Percentiles rank a stretch among this genome's conserved stretches.
phyloP scores from a whole-genome alignment of 1,284 basidiomycete genomes.

The Meira nashicola region DNA sequence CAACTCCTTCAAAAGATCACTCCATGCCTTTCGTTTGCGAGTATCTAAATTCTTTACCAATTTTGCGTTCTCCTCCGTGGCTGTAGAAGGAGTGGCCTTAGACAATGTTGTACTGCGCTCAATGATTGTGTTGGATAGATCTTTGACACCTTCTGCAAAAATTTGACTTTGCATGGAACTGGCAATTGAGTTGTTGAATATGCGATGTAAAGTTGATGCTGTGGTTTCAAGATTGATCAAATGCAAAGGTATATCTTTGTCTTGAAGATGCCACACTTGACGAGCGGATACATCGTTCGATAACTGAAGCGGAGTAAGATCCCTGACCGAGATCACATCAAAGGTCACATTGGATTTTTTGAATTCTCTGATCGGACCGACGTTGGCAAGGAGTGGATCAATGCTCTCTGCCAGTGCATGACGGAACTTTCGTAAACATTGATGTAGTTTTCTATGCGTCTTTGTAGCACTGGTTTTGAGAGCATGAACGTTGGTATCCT shows the following conservation, averaged over 20 bases:
- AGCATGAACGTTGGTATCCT: slow-evolving; percentile 91
- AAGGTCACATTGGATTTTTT: slow-evolving; percentile 11
- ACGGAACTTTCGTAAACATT: slow-evolving; percentile 85
- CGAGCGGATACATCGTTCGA: background rate
- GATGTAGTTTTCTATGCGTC: slow-evolving; percentile 87
- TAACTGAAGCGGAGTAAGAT: background rate
- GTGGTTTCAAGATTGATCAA: slow-evolving; percentile 32
- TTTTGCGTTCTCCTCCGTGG: slow-evolving; percentile 59
- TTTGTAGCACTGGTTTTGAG: slow-evolving; percentile 84
- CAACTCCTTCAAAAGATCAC: slow-evolving; percentile 83
- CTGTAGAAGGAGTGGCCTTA: slow-evolving; percentile 39
- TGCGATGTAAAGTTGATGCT: slow-evolving; percentile 22
- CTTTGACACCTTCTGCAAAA: slow-evolving; percentile 57
- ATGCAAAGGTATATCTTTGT: slow-evolving; percentile 1
- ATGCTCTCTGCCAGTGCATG: slow-evolving; percentile 74
- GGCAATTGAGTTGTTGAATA: slow-evolving; percentile 11
- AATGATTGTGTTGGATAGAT: slow-evolving; percentile 72
- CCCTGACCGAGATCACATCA: background rate
- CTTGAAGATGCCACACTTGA: background rate
- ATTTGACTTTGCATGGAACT: background rate
- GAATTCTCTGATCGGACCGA: slow-evolving; percentile 13
- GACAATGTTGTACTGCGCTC: slow-evolving; percentile 63
- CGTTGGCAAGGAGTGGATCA: slow-evolving; percentile 39
- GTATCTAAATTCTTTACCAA: slow-evolving; percentile 68
- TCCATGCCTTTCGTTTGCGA: slow-evolving; percentile 85